Conservation (phyloP, 2,329 filamentous ascomycete genomes). For the Colletotrichum simmondsii region DNA sequence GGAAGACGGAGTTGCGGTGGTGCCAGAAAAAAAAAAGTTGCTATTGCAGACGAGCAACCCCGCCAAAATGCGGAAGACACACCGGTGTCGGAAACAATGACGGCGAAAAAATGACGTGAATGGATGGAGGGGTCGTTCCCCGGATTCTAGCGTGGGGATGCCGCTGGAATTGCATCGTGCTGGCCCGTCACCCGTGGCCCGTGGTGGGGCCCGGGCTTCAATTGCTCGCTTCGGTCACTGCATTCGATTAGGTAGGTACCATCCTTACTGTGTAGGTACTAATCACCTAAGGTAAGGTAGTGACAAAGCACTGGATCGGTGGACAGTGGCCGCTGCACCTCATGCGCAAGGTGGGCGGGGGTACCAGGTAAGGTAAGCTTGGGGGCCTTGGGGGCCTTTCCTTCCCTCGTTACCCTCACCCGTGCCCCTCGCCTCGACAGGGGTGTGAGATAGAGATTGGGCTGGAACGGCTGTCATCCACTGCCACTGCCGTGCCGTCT, state of each 20-base stretch:
- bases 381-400: not conserved
- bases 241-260: not conserved
- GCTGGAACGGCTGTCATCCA: not conserved
- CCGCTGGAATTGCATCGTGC: constrained; percentile 20
- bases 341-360: not conserved
- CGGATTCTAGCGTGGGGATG: constrained; percentile 28
- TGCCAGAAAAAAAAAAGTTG: constrained; percentile 27
- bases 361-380: not conserved
- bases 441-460: not conserved
- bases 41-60: constrained; percentile 33
- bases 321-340: no score
- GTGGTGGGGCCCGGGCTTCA: constrained; percentile 7
- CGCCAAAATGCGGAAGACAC: constrained; percentile 29
- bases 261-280: no score
- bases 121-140: constrained; percentile 33
- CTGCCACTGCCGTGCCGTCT: not conserved
- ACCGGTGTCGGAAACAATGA: constrained; percentile 24
- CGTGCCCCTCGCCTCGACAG: not conserved
- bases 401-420: not conserved
- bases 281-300: no score
- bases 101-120: constrained; percentile 25
- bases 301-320: no score
- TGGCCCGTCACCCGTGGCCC: constrained; percentile 5
- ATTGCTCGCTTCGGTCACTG: constrained; percentile 9
- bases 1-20: not conserved